A percentile compares a stretch with the other conserved stretches of the same genome.
Evolutionary conservation across 2,329 filamentous ascomycete species (phyloP).

Genomic region (Cercospora sp.): DNA sequence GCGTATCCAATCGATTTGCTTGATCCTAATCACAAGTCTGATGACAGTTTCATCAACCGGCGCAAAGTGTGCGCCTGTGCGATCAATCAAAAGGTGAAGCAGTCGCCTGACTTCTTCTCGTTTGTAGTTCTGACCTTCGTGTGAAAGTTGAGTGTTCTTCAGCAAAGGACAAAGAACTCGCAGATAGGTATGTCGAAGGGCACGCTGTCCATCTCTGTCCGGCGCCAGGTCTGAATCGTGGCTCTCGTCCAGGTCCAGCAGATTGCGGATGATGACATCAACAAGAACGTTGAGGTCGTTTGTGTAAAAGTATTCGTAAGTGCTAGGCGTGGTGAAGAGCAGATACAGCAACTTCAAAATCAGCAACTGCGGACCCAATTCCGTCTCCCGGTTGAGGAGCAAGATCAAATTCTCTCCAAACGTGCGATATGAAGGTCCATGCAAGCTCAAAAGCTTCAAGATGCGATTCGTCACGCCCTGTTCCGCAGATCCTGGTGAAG

Average conservation of each 20-base stretch:
- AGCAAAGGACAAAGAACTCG: constrained; percentile 88
- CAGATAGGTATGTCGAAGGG: constrained; percentile 88
- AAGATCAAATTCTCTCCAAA: constrained; percentile 98
- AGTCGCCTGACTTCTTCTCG: constrained; percentile 77
- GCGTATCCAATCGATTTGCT: constrained; percentile 41
- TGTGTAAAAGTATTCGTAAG: constrained; percentile 97
- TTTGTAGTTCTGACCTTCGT: constrained; percentile 83
- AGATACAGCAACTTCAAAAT: constrained; percentile 95
- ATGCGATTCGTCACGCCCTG: constrained; percentile 77
- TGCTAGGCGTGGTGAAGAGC: constrained; percentile 86
- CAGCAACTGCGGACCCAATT: constrained; percentile 91
- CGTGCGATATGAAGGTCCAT: constrained; percentile 81
- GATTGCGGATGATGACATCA: constrained; percentile 92
- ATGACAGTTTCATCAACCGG: constrained; percentile 78
- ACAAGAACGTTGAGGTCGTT: constrained; percentile 93
- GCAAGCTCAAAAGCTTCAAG: constrained; percentile 81
- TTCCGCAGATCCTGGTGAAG: constrained; percentile 46
- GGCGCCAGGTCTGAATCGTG: constrained; percentile 32
- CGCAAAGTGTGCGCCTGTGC: constrained; percentile 65
- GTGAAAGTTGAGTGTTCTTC: constrained; percentile 84
- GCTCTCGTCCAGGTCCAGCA: constrained; percentile 89
- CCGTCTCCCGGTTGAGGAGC: constrained; percentile 86
- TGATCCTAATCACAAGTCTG: constrained; percentile 73
- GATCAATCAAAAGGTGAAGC: constrained; percentile 63
- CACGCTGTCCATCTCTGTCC: constrained; percentile 38